A percentile compares a stretch with the other conserved stretches of the same genome.
Conservation (phyloP, 768 basidiomycete species). For the Hygrophorus russula region DNA sequence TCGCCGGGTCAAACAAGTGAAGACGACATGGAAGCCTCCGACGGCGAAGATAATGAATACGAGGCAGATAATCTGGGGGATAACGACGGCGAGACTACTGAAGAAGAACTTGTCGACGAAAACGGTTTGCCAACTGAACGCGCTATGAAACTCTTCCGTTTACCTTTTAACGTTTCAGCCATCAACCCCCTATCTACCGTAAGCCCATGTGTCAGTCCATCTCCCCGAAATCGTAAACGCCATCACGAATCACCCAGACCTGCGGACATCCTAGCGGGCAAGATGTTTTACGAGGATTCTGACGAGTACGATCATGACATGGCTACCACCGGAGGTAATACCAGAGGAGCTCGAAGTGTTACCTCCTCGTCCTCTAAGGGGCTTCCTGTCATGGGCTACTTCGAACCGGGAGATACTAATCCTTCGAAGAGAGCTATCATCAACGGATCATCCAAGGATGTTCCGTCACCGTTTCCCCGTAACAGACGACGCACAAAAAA, state of each 20-base stretch:
- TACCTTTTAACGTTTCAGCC: constrained; percentile 49
- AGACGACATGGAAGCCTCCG: constrained; percentile 30
- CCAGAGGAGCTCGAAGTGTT: constrained; percentile 12
- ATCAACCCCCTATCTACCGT: constrained; percentile 73
- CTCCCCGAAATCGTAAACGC: constrained; percentile 22
- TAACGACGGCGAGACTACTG: constrained; percentile 67
- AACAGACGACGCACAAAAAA: constrained; percentile 9
- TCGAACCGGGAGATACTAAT: constrained; percentile 23
- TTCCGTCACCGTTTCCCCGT: constrained; percentile 40
- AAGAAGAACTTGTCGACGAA: constrained; percentile 74
- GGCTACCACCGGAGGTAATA: constrained; percentile 13
- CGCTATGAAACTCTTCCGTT: constrained; percentile 61
- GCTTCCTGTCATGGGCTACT: constrained; percentile 29
- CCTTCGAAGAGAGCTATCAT: constrained; percentile 29
- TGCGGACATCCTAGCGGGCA: constrained; percentile 59
- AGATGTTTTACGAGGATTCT: constrained; percentile 38
- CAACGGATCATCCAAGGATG: constrained; percentile 29
- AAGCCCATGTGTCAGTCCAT: constrained; percentile 41
- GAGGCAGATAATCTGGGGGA: constrained; percentile 36
- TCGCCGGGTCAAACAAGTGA: constrained; percentile 44
- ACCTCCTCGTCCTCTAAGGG: constrained; percentile 17
- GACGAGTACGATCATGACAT: constrained; percentile 30
- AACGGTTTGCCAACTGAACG: constrained; percentile 65
- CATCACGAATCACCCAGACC: constrained; percentile 40
- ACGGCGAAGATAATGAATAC: constrained; percentile 33